Evolutionary conservation across 2,329 filamentous ascomycete genomes (phyloP).

Genomic region (Ceratocystis albifundus): DNA sequence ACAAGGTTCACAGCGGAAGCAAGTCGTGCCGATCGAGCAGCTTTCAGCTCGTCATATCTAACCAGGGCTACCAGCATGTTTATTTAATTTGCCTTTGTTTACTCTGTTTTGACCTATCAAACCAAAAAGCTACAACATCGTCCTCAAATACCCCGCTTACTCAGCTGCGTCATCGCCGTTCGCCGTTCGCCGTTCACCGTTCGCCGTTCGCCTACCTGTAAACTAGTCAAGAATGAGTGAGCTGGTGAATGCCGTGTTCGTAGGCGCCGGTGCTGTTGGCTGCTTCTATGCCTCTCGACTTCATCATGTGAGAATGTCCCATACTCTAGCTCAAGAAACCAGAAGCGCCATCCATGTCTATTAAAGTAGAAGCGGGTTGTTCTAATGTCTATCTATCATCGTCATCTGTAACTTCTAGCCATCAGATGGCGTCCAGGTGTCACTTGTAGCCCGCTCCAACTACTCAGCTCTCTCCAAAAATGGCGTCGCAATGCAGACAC

Average conservation of each 20-base stretch:
- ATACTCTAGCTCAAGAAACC: conserved; percentile 5
- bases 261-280: conserved; percentile 60
- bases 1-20: background rate
- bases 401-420: conserved; percentile 30
- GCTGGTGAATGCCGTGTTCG: conserved; percentile 50
- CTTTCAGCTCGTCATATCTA: conserved; percentile 1
- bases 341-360: background rate
- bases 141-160: background rate
- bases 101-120: background rate
- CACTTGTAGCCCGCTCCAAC: conserved; percentile 63
- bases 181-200: too few relatives aligned
- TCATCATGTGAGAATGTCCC: conserved; percentile 39
- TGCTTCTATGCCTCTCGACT: conserved; percentile 61
- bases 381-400: background rate
- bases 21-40: background rate
- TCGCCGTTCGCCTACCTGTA: too few relatives aligned
- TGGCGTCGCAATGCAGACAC: conserved; percentile 55
- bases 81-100: background rate
- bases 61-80: background rate
- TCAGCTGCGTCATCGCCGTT: too few relatives aligned
- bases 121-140: background rate
- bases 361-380: background rate
- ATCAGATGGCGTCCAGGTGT: conserved; percentile 45
- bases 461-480: conserved; percentile 49
- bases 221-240: conserved; percentile 26